phyloP scores from a whole-genome alignment of 805 yeast species.

The Kuraishia borneana region DNA sequence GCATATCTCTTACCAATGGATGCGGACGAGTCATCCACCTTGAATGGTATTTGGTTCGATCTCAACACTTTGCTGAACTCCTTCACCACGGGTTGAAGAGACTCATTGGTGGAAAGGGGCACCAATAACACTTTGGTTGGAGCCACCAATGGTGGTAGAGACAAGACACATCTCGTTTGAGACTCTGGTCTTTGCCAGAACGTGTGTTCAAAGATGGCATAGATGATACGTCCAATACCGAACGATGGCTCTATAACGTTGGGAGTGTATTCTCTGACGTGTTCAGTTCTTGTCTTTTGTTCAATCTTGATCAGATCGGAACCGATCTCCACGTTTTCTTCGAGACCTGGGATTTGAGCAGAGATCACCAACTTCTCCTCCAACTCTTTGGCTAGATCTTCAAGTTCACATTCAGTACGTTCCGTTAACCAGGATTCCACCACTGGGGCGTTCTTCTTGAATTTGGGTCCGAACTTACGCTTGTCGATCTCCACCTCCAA shows the following conservation, averaged over 20 bases:
- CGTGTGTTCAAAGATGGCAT: conserved; percentile 85
- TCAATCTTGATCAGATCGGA: conserved; percentile 61
- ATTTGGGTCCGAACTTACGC: conserved; percentile 95
- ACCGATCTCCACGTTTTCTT: conserved; percentile 60
- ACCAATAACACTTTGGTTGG: conserved; percentile 96
- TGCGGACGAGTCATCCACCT: conserved; percentile 94
- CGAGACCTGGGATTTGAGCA: conserved; percentile 54
- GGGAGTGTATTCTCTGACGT: conserved; percentile 91
- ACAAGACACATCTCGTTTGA: conserved; percentile 69
- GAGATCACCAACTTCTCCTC: conserved; percentile 48
- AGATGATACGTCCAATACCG: conserved; percentile 96
- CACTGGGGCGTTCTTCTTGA: conserved; percentile 92
- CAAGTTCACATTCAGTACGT: conserved; percentile 80
- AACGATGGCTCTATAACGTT: conserved; percentile 98
- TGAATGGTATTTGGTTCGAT: conserved; percentile 78
- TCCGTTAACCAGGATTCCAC: conserved; percentile 72
- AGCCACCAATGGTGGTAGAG: conserved; percentile 91
- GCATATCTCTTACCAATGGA: conserved; percentile 97
- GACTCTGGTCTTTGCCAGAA: conserved; percentile 95
- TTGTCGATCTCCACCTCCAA: conserved; percentile 82
- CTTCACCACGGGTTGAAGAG: conserved; percentile 64
- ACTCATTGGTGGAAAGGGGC: conserved; percentile 81
- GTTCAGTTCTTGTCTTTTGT: conserved; percentile 73
- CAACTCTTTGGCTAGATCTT: conserved; percentile 63
- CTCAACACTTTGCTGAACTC: conserved; percentile 64